Base-by-base conservation (phyloP, 345 rosid genomes). In the Linum lewisii region DNA sequence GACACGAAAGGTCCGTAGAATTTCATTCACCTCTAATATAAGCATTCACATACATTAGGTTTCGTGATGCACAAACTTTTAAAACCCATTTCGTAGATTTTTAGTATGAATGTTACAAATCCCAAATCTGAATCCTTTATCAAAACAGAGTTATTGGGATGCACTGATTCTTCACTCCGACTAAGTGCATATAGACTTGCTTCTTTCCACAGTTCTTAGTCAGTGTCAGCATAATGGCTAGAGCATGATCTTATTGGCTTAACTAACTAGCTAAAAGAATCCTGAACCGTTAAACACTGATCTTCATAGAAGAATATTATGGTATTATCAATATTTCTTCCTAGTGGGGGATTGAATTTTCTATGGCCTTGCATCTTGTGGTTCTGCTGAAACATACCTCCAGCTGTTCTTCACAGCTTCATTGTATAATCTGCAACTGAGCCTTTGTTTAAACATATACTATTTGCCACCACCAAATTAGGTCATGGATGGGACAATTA, bases 401-500 rank as follows among this genome's bases (percentile, higher is more conserved):
- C 44, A 63, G 44, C 51, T 34, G 36, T 49, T 19, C 38, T 54
- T 8, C 34, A 29, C 34, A 29, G 34, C 34, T 29, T 22, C 56
- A 18, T 42, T 21, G 54, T 54, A 47, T 22, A 19, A 2, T n/a
- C 16, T 32, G 54, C 34, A 57, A 49, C 50, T 32, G 19, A 11
- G 10, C 21, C 34, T 16, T n/a, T 59, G 7, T 9, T 20, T n/a
- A 19, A 51, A 8, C 0, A 36, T 49, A 18, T 49, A 18, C 62
- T 0, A 29, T 20, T 9, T 15, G 9, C 1, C 21, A 5, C 69
- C 49, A 11, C 6, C 38, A 15, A 59, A 69, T 64, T 60, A 64
- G 65, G 69, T 64, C 62, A 49, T 37, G 69, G 60, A 24, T 47
- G 13, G 22, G 73, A 64, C 69, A 1, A 1, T 44, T 4, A 21